phyloP scores from a whole-genome alignment of 208 protist genomes.

The Trichomonas gallinae region DNA sequence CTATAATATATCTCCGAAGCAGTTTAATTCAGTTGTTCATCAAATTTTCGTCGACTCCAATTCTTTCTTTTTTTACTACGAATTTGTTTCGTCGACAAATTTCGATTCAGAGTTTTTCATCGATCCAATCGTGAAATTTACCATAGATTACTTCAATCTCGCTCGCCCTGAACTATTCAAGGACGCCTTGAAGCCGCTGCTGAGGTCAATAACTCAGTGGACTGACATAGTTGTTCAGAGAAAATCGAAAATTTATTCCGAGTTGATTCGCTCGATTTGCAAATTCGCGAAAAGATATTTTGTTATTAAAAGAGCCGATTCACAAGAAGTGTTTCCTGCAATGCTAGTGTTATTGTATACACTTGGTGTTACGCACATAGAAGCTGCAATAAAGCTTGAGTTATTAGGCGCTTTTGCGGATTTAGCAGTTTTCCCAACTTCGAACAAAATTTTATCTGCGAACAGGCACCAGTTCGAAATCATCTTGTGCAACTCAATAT shows the following conservation, averaged over 20 bases:
- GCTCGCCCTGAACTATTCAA: neutral
- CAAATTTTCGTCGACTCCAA: neutral
- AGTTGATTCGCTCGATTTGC: neutral
- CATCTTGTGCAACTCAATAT: neutral
- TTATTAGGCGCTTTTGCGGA: neutral
- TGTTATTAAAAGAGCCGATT: neutral
- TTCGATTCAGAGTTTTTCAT: neutral
- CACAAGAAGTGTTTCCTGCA: neutral
- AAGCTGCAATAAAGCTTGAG: neutral
- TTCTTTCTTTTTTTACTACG: neutral
- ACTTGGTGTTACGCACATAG: neutral
- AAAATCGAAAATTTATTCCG: neutral
- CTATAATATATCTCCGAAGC: neutral
- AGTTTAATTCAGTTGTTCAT: neutral
- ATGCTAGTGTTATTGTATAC: neutral
- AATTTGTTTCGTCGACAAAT: neutral
- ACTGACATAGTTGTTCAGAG: neutral
- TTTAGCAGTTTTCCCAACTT: neutral
- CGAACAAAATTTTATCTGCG: neutral
- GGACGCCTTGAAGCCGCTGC: neutral
- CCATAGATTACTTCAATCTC: neutral
- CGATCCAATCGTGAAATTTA: neutral
- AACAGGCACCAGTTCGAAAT: neutral
- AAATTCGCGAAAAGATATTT: neutral
- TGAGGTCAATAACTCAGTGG: neutral